phyloP scores from a whole-genome alignment of 257 asterid genomes.

The Solanum stenotomum region DNA sequence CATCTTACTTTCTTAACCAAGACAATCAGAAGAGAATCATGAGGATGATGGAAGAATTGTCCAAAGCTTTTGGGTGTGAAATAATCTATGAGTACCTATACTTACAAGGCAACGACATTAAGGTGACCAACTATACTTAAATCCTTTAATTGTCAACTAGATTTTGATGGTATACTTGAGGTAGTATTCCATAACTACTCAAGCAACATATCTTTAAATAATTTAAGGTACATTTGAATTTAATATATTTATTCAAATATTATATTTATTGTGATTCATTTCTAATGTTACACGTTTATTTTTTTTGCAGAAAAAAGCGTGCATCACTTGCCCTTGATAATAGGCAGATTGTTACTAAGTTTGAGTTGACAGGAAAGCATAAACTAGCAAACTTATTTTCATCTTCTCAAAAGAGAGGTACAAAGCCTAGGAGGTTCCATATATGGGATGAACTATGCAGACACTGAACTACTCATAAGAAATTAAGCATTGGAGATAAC shows the following conservation, averaged over 20 bases:
- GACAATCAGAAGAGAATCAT: background rate
- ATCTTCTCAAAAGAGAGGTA: background rate
- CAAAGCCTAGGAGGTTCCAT: background rate
- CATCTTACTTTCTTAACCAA: background rate
- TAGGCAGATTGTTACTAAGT: background rate
- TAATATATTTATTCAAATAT: background rate
- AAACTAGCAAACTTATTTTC: background rate
- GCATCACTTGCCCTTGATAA: background rate
- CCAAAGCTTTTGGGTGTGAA: background rate
- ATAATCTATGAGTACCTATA: background rate
- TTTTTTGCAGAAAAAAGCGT: background rate
- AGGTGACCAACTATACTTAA: background rate
- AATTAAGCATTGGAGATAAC: background rate
- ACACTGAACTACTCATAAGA: background rate
- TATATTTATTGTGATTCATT: background rate
- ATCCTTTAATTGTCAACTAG: background rate
- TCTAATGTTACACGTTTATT: background rate
- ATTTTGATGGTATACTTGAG: background rate
- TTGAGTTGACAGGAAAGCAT: background rate
- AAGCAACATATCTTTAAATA: background rate
- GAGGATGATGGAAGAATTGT: background rate
- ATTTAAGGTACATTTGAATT: background rate
- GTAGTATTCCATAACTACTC: background rate
- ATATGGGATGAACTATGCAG: background rate
- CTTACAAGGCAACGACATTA: background rate